Evolutionary conservation across 2,329 filamentous ascomycete genomes (phyloP), one percentile per base, ranked within the genome.

Genomic region (Penicillium sclerotigenum): DNA sequence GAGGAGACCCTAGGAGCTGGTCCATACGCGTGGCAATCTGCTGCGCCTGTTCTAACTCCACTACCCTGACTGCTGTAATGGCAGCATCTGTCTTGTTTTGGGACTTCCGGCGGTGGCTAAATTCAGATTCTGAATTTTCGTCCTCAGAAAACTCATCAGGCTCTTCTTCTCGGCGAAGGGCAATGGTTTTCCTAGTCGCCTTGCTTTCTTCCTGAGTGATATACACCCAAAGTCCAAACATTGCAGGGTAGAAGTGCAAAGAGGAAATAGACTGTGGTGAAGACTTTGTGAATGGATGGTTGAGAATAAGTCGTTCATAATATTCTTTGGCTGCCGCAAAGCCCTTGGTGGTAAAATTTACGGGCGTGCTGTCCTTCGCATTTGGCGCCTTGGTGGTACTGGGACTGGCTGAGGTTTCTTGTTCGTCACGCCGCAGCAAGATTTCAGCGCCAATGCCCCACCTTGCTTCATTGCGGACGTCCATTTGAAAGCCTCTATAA

Each of bases 361-460:
- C 54, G 13, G 60, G 33, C 8, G 55, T 40, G 36, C 33, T 28
- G 7, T 53, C 61, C 10, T 36, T 28, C n/a, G 28, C 52, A 28
- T 46, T 34, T 0, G 26, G 37, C 31, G 14, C 52, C 46, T 58
- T 56, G 37, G 29, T 33, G 13, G 16, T 29, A 56, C 47, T 29
- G 24, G 18, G 20, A 31, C 34, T 24, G 14, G 47, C 54, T 26
- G 56, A n/a, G 18, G 54, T 18, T 54, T 59, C 60, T 54, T 71
- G 59, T 52, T 59, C 64, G 62, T 67, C 75, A 67, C 73, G 73
- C 16, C 88, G 83, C 75, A 96, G 85, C 54, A 96, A 75, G 20
- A 97, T 83, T 74, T 96, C 92, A 2, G 90, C 90, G 0, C 90
- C 91, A 42, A 96, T 81, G 14, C 87, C 87, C 93, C 92, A 97